phyloP scores from a whole-genome alignment of 306 rosid species.

The Begonia masoniana region DNA sequence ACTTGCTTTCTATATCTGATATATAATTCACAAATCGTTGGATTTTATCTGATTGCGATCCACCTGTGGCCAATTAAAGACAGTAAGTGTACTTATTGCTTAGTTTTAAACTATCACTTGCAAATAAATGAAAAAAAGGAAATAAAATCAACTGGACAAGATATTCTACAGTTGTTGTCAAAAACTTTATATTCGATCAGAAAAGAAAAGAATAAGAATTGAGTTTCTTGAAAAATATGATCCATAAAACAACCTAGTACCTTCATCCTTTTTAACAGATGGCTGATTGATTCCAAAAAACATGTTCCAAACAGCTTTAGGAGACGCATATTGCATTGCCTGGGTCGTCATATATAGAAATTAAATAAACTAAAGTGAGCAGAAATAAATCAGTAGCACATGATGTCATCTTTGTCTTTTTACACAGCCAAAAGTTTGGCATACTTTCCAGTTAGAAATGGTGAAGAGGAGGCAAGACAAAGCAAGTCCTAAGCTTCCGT shows the following conservation, averaged over 20 bases:
- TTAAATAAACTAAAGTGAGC: not conserved
- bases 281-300: constrained; percentile 65
- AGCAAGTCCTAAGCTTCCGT: constrained; percentile 86
- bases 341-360: constrained; percentile 12
- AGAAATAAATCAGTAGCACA: no score
- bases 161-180: no score
- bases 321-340: constrained; percentile 97
- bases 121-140: constrained; percentile 9
- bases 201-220: no score
- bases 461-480: constrained; percentile 72
- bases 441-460: constrained; percentile 81
- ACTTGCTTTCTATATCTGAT: constrained; percentile 79
- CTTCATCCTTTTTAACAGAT: constrained; percentile 46
- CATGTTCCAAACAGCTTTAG: constrained; percentile 76
- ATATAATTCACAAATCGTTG: constrained; percentile 72
- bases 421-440: not conserved
- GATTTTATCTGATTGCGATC: constrained; percentile 44
- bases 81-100: constrained; percentile 10
- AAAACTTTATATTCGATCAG: not conserved
- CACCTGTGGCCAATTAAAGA: constrained; percentile 30
- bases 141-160: constrained; percentile 12
- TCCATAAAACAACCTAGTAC: constrained; percentile 21
- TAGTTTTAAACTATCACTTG: constrained; percentile 7
- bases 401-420: not conserved
- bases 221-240: constrained; percentile 5